Base-by-base conservation (phyloP, 305 asterid species). In the Fraxinus latifolia region DNA sequence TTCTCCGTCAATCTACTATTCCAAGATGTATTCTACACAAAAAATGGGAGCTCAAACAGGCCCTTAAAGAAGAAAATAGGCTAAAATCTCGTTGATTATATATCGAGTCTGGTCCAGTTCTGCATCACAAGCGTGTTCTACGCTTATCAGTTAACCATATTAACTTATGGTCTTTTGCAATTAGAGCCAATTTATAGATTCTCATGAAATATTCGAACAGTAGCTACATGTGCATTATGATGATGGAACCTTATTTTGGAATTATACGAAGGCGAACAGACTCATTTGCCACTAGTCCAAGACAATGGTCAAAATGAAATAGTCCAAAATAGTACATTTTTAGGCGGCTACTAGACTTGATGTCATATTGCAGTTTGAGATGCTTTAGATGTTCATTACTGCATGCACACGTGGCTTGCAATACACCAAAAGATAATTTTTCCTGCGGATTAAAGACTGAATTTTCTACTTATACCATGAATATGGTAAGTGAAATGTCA, bases 101-200 rank as follows among this genome's bases (percentile, higher is more conserved):
- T 32, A 27, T 65, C 12, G 2, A 25, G 7, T 27, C 73, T 2
- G 2, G 34, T 25, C 34, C 7, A 14, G 31, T 15, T 31, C 7
- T 27, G 39, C 78, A 11, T 12, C 81, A 74, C 78, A 27, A 72
- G 74, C 53, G 32, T 62, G 62, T 83, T 55, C 50, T 19, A 58
- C 2, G 31, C 21, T 15, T 37, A 33, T 42, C 34, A 4, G 81
- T 72, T 76, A 25, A n/a, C 55, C 27, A 36, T 11, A 5, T 19
- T 50, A 78, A 15, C 19, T 6, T 12, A 34, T 78, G 70, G 17
- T 25, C 17, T 55, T 62, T 62, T n/a, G 37, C 71, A 27, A 8
- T 31, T 42, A 25, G 82, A 70, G 34, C 53, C 37, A 44, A 65
- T 70, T 11, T 21, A 6, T 23, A n/a, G 67, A 55, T 29, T 37